These are phyloP conservation scores for Gnaphalium uliginosum DNA, from an alignment of 129 eudicot genomes.

Conservation along the genomic window DNA sequence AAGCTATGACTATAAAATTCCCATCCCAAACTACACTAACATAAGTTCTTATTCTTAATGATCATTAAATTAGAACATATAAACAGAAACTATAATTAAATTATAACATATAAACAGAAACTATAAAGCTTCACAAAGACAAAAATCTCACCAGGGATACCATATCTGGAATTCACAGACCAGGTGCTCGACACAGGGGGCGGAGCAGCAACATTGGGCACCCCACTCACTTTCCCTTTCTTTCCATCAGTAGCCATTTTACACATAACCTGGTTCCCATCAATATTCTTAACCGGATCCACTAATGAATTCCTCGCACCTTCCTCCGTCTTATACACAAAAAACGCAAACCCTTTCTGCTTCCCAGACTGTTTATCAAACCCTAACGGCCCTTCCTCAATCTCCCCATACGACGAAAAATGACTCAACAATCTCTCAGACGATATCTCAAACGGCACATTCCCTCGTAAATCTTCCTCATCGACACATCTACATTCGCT, in stretches of 20 bases:
- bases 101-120: background rate
- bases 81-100: background rate
- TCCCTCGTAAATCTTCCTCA: slow-evolving; percentile 84
- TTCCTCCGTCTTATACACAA: slow-evolving; percentile 81
- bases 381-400: slow-evolving; percentile 97
- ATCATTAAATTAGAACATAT: background rate
- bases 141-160: slow-evolving; percentile 24
- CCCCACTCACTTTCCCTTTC: slow-evolving; percentile 47
- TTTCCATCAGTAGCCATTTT: slow-evolving; percentile 87
- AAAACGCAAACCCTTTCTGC: slow-evolving; percentile 80
- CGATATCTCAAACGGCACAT: slow-evolving; percentile 69
- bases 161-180: slow-evolving; percentile 38
- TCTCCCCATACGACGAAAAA: slow-evolving; percentile 69
- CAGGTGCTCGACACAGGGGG: slow-evolving; percentile 24
- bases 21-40: too few species aligned
- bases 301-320: slow-evolving; percentile 68
- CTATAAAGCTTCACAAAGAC: background rate
- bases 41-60: too few species aligned
- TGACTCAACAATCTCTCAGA: slow-evolving; percentile 58
- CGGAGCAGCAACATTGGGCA: slow-evolving; percentile 23
- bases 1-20: too few species aligned
- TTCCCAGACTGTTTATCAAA: slow-evolving; percentile 83
- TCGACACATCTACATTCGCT: slow-evolving; percentile 43
- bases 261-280: slow-evolving; percentile 81
- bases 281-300: slow-evolving; percentile 64